phyloP scores from a whole-genome alignment of 2,329 filamentous ascomycete genomes.

The Fusarium sulawesiense region DNA sequence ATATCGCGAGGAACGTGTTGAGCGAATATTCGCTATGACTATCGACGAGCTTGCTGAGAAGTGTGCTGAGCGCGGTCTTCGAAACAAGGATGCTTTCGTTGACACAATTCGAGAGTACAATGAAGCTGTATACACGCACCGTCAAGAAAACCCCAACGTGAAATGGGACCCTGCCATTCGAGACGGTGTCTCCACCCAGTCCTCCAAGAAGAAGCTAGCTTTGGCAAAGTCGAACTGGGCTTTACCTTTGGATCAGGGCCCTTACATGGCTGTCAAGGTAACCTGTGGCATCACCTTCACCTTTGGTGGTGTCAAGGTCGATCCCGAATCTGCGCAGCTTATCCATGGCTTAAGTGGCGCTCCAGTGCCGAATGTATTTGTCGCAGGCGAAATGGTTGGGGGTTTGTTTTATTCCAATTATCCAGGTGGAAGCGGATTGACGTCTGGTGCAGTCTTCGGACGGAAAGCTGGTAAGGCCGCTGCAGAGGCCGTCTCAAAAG shows the following conservation, averaged over 20 bases:
- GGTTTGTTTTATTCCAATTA: conserved; percentile 17
- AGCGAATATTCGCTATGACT: conserved; percentile 4
- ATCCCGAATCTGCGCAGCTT: conserved; percentile 8
- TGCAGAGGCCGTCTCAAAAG: neutral
- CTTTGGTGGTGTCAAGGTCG: conserved; percentile 15
- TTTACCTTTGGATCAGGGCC: conserved; percentile 13
- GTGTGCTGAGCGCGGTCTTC: neutral
- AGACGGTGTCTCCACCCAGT: conserved; percentile 17
- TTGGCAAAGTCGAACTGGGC: conserved; percentile 23
- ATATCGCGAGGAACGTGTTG: conserved; percentile 17
- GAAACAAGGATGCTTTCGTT: neutral
- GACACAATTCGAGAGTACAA: conserved; percentile 12
- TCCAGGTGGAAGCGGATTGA: conserved; percentile 15
- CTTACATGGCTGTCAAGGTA: conserved; percentile 15
- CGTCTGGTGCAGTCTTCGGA: conserved; percentile 20
- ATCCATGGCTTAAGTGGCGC: neutral
- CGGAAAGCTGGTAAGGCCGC: conserved; percentile 10
- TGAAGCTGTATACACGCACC: conserved; percentile 9
- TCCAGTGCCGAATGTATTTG: conserved; percentile 1
- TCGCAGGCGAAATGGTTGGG: conserved; percentile 19
- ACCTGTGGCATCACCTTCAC: conserved; percentile 20
- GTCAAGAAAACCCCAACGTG: neutral
- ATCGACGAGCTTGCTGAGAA: conserved; percentile 2
- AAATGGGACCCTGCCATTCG: conserved; percentile 18
- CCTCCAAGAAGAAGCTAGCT: neutral